These are phyloP conservation scores for Candida michaelii DNA, from an alignment of 805 yeast species.

Conservation along the genomic window DNA sequence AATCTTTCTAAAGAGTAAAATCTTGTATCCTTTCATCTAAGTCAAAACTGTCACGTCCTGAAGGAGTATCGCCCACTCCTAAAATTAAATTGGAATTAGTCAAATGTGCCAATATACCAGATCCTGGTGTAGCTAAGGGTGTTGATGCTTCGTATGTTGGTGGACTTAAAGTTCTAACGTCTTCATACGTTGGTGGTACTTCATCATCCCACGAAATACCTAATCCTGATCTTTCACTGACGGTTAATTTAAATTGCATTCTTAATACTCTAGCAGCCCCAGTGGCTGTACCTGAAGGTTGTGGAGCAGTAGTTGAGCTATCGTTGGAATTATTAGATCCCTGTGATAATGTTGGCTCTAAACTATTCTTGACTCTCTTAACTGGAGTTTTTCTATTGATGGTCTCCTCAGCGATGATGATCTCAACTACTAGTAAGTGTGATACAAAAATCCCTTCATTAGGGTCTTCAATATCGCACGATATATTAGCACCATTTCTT, in stretches of 20 bases:
- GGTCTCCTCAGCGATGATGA: conserved; percentile 91
- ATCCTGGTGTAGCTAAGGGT: conserved; percentile 18
- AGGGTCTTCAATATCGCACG: conserved; percentile 83
- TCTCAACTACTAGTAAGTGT: conserved; percentile 79
- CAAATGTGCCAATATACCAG: conserved; percentile 1
- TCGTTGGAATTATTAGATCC: conserved; percentile 16
- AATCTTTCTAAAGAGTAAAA: conserved; percentile 22
- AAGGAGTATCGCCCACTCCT: conserved; percentile 47
- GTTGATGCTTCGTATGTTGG: conserved; percentile 60
- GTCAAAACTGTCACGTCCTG: conserved; percentile 27
- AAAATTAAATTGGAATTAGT: conserved; percentile 16
- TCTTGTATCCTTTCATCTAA: conserved; percentile 36
- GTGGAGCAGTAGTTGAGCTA: conserved; percentile 1
- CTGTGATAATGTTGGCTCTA: conserved; percentile 27
- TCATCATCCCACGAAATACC: conserved; percentile 99
- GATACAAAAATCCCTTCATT: conserved; percentile 72
- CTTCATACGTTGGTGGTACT: conserved; percentile 94
- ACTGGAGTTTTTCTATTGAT: conserved; percentile 23
- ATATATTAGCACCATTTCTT: conserved; percentile 49
- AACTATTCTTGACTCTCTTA: conserved; percentile 9
- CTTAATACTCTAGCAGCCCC: conserved; percentile 93
- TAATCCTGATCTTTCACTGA: conserved; percentile 90
- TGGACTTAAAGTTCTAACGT: conserved; percentile 79
- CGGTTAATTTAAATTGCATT: conserved; percentile 84
- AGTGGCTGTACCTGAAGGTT: conserved; percentile 67